A percentile compares a stretch with the other conserved stretches of the same genome.
Evolutionary conservation across 495 filamentous ascomycete genomes (phyloP).

Genomic region (Penicillium cataractarum): DNA sequence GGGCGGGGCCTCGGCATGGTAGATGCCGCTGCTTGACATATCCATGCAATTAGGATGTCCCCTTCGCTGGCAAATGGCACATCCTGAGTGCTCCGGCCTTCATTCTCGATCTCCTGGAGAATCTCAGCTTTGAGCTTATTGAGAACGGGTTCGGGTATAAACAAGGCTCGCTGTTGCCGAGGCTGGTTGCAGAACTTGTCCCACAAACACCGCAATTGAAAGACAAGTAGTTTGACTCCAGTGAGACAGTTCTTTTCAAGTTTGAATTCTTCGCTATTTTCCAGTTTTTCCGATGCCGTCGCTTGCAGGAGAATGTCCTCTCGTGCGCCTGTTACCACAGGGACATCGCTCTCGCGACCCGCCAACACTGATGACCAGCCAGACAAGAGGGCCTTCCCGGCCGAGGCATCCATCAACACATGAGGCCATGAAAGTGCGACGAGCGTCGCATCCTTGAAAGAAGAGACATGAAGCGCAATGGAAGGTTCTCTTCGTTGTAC

Average conservation of each 20-base stretch:
- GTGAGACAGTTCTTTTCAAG: conserved; percentile 11
- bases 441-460: conserved; percentile 52
- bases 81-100: not conserved
- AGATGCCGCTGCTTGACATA: conserved; percentile 9
- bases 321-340: conserved; percentile 20
- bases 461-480: conserved; percentile 49
- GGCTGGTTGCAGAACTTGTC: conserved; percentile 11
- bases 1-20: conserved; percentile 14
- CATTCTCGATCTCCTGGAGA: conserved; percentile 1
- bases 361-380: conserved; percentile 26
- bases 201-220: conserved; percentile 20
- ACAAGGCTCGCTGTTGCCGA: conserved; percentile 14
- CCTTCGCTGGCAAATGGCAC: conserved; percentile 18
- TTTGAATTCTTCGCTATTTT: conserved; percentile 4
- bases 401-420: conserved; percentile 51
- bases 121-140: conserved; percentile 1
- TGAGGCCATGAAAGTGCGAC: conserved; percentile 52
- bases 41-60: conserved; percentile 25
- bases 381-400: conserved; percentile 22
- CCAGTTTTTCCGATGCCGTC: not conserved
- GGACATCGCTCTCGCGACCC: conserved; percentile 25
- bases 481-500: conserved; percentile 34
- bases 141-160: conserved; percentile 12
- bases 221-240: conserved; percentile 8
- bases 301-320: conserved; percentile 19